Base-by-base conservation (phyloP, 192 early-diverging fungal genomes). In the Physocladia obscura region DNA sequence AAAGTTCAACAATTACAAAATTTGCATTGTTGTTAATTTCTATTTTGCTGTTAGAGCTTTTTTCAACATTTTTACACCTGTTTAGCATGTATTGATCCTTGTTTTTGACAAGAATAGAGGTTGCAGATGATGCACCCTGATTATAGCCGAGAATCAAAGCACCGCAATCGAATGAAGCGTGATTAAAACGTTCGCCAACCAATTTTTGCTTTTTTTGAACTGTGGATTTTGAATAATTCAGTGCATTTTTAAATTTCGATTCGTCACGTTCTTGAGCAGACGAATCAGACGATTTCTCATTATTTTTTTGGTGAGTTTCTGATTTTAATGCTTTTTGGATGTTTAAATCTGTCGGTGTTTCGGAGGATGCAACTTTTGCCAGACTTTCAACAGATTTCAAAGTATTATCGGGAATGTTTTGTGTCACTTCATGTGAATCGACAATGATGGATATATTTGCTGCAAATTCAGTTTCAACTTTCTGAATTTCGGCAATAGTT, bases 31-130 rank as follows among this genome's bases (percentile, higher is more conserved):
- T 44, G 27, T 31, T 49, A 15, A 26, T 15, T 48, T 21, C 47
- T n/a, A n/a, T n/a, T 44, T 44, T 44, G 27, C 19, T 15, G 27
- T 19, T 55, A 13, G 15, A 15, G n/a, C 21, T 15, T 27, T 19
- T 19, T 2, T 19, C 52, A 11, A 51, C 49, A 32, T 49, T 65
- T 26, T 65, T 65, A 78, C 97, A 99, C 70, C 86, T 83, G 78
- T 96, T 98, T 8, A 97, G 83, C 90, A 99, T 90, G 77, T 99
- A 99, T 51, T 87, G 81, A 81, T 99, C 97, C 71, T 97, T 97
- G 78, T 86, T 92, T 44, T 92, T 88, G 70, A 87, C 89, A 2
- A 99, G 75, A 47, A 99, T 94, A 0, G 93, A 79, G 1, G 85
- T 88, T 15, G 91, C 79, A 26, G 89, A 89, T 36, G 88, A 90